Conservation (phyloP, 495 filamentous ascomycete species). For the Neurospora sp. region DNA sequence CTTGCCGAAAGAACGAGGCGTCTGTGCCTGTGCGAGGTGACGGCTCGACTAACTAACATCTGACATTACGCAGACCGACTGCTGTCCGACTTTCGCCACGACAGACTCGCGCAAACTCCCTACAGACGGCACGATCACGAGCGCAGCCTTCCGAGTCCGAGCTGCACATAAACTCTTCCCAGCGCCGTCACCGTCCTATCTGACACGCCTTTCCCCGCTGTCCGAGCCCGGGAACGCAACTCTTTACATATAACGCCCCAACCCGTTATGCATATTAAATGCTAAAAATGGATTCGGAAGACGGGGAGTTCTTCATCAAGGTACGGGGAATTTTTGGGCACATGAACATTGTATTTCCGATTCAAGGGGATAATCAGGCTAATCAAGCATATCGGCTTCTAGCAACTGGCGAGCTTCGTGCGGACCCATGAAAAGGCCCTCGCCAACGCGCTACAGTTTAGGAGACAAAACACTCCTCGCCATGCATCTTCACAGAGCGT, state of each 20-base stretch:
- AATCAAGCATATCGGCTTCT: not conserved
- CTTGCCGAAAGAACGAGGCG: constrained; percentile 3
- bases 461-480: constrained; percentile 51
- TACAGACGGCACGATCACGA: not conserved
- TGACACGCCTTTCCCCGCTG: not conserved
- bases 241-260: constrained; percentile 13
- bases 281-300: constrained; percentile 66
- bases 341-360: not conserved
- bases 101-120: constrained; percentile 4
- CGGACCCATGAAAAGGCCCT: constrained; percentile 95
- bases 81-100: constrained; percentile 16
- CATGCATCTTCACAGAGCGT: constrained; percentile 52
- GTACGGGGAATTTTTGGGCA: constrained; percentile 30
- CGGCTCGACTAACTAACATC: constrained; percentile 20
- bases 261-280: constrained; percentile 31
- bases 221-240: constrained; percentile 3
- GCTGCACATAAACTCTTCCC: not conserved
- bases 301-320: constrained; percentile 85
- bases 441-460: constrained; percentile 85
- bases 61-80: constrained; percentile 18
- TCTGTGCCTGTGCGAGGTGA: constrained; percentile 15
- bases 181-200: not conserved
- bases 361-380: not conserved
- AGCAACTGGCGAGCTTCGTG: constrained; percentile 94
- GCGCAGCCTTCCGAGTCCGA: not conserved